Conservation (phyloP, 1,139 yeast genomes). For the Blastobotrys buckinghamii region DNA sequence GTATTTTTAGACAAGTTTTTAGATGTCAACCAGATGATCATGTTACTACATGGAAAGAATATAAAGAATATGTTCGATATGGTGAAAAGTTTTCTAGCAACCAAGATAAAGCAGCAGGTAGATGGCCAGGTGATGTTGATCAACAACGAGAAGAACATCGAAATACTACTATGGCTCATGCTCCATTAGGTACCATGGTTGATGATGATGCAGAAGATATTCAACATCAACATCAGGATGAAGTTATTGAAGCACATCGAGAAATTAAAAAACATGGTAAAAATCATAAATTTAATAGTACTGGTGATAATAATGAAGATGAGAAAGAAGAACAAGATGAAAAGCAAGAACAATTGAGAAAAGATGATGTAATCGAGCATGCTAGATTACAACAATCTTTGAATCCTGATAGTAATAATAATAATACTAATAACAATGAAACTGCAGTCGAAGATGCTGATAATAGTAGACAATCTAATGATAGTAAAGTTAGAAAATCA, state of each 20-base stretch:
- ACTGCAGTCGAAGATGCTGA: background rate
- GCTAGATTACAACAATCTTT: no score
- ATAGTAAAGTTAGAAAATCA: background rate
- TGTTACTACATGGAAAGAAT: slow-evolving; percentile 85
- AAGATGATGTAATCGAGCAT: no score
- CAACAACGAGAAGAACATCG: slow-evolving; percentile 6
- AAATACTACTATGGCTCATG: slow-evolving; percentile 16
- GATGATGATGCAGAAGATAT: slow-evolving; percentile 9
- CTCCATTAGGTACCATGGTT: slow-evolving; percentile 21
- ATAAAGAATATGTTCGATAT: slow-evolving; percentile 52
- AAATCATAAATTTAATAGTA: background rate
- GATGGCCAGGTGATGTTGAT: slow-evolving; percentile 10
- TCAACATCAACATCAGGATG: background rate
- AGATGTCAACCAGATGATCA: slow-evolving; percentile 92
- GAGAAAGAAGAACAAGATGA: no score
- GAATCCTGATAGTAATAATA: no score
- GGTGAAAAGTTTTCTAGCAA: slow-evolving; percentile 32
- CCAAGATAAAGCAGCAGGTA: slow-evolving; percentile 27
- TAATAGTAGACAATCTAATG: slow-evolving; percentile 2
- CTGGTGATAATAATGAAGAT: background rate
- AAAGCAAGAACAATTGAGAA: no score
- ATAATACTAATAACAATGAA: no score
- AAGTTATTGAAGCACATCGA: background rate
- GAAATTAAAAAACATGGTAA: background rate
- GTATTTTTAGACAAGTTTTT: slow-evolving; percentile 75